Base-by-base conservation (phyloP, 768 basidiomycete genomes). In the Roridomyces roridus region DNA sequence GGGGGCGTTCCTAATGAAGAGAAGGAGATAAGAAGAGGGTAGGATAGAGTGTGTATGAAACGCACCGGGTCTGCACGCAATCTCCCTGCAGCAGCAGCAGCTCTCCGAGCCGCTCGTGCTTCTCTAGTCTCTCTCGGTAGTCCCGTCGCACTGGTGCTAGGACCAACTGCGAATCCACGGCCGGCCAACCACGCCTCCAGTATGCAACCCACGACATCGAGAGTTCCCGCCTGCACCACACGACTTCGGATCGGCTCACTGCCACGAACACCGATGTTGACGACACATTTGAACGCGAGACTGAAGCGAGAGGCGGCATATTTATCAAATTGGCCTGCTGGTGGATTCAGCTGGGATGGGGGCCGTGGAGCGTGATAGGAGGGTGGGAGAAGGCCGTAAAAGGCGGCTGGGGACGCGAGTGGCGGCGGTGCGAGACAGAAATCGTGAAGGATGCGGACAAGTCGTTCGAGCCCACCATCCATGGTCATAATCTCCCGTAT, bases 401-500 rank as follows among this genome's bases (percentile, higher is more conserved):
- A 81, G 37, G 86, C 63, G 25, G 87, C 78, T 1, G 89, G 87
- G 66, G 89, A 90, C 64, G 91, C 90, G 39, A 90, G 91, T 0
- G 88, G 88, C 1, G 92, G 91, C 1, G 92, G 92, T 59, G 82
- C 86, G 21, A 92, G 73, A 71, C 93, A 94, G 65, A 92, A 93
- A 59, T 95, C 92, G 66, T 91, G 91, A 10, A 96, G 80, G 60
- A 99, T 93, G 54, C 91, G 85, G 14, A 98, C 91, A 26, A 99
- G 88, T 14, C 96, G 89, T 69, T 99, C 97, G 17, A 99, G 86
- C 1, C 97, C 97, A 43, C 97, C 97, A 68, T 98, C 96, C 83
- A 91, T 88, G 25, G 95, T 96, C 85, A 99, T 92, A 65, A 97
- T 98, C 75, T 99, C 97, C 55, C 96, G 89, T 75, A 99, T 98